Evolutionary conservation across 495 filamentous ascomycete species (phyloP).

Genomic region (Letharia lupina): DNA sequence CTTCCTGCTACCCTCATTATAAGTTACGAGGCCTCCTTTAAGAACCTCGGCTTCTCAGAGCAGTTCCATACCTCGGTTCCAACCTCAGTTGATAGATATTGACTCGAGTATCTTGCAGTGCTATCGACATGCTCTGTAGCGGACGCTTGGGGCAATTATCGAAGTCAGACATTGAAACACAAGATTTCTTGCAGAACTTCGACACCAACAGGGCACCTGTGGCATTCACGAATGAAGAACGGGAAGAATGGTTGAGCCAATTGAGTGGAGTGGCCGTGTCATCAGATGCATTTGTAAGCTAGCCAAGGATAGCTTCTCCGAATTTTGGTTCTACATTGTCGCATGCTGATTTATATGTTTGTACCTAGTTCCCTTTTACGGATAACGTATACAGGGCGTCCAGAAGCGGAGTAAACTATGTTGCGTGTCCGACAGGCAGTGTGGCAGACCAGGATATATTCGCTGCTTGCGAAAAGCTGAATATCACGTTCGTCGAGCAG

Average conservation of each 20-base stretch:
- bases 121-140: slow-evolving; percentile 13
- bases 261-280: slow-evolving; percentile 75
- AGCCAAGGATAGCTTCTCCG: neutral
- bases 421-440: slow-evolving; percentile 86
- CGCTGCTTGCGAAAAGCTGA: slow-evolving; percentile 84
- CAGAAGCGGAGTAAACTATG: slow-evolving; percentile 70
- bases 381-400: slow-evolving; percentile 59
- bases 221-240: slow-evolving; percentile 76
- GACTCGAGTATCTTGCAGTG: neutral
- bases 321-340: neutral
- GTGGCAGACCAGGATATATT: slow-evolving; percentile 77
- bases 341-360: neutral
- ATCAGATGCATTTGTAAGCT: slow-evolving; percentile 71
- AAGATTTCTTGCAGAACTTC: neutral
- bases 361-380: slow-evolving; percentile 70
- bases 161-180: neutral
- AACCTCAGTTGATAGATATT: neutral
- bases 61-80: neutral
- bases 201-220: slow-evolving; percentile 57
- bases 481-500: slow-evolving; percentile 87
- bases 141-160: neutral
- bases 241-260: slow-evolving; percentile 71
- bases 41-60: neutral
- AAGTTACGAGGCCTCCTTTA: neutral
- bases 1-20: slow-evolving; percentile 43